Evolutionary conservation across 306 rosid species (phyloP).

Genomic region (Casuarina glauca): DNA sequence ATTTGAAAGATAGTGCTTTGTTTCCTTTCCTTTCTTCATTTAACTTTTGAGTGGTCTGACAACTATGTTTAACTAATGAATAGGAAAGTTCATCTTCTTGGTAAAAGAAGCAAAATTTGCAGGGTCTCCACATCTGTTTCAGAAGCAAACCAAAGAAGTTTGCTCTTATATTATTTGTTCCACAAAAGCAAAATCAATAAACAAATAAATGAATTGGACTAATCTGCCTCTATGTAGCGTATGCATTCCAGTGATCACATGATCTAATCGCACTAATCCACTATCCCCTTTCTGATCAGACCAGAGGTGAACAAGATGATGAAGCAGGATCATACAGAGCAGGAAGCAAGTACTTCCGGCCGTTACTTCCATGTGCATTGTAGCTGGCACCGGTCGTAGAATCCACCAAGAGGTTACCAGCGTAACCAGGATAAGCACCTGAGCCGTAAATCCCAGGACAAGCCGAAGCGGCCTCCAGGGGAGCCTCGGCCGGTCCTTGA

Average conservation of each 20-base stretch:
- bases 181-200: constrained; percentile 20
- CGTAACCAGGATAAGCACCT: constrained; percentile 76
- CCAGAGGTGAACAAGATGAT: constrained; percentile 54
- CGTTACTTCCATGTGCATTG: constrained; percentile 59
- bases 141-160: constrained; percentile 42
- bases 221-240: constrained; percentile 9
- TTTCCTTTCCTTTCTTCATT: too few relatives aligned
- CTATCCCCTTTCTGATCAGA: constrained; percentile 18
- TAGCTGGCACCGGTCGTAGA: constrained; percentile 61
- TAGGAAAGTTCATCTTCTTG: too few relatives aligned
- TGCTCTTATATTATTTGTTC: constrained; percentile 18
- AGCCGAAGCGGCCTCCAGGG: constrained; percentile 69
- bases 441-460: constrained; percentile 65
- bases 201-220: constrained; percentile 39
- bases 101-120: not conserved
- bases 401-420: constrained; percentile 56
- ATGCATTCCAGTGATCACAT: not conserved
- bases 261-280: not conserved
- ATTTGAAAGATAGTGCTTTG: not conserved
- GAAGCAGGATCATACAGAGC: constrained; percentile 63
- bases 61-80: too few relatives aligned
- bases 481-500: constrained; percentile 59
- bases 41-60: too few relatives aligned
- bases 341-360: constrained; percentile 65
- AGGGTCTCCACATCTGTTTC: too few relatives aligned